These are phyloP conservation scores for Globisporangium uncinulatum DNA, from an alignment of 352 stramenopile species.

Conservation along the genomic window DNA sequence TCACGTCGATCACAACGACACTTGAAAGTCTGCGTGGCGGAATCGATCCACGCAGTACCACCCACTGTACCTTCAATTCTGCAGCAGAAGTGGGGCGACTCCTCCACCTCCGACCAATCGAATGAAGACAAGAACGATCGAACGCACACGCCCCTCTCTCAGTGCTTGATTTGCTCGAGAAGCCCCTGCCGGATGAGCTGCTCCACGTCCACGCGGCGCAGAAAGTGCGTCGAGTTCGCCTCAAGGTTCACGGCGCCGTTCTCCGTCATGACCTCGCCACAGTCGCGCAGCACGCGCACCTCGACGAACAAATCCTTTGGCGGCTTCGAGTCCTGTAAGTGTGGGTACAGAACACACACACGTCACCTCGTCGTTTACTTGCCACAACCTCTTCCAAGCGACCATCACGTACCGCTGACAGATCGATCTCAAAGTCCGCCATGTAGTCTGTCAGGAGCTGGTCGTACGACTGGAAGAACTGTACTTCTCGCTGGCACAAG, in stretches of 20 bases:
- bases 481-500: constrained; percentile 75
- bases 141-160: background rate
- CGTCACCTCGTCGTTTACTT: background rate
- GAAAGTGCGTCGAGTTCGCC: constrained; percentile 83
- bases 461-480: constrained; percentile 91
- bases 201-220: constrained; percentile 84
- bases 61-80: no score
- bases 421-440: constrained; percentile 80
- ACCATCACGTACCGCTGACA: constrained; percentile 49
- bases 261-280: constrained; percentile 90
- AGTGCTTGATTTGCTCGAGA: constrained; percentile 81
- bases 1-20: background rate
- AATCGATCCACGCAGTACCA: no score
- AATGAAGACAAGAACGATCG: no score
- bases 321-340: constrained; percentile 65
- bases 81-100: no score
- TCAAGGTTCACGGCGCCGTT: constrained; percentile 84
- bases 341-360: background rate
- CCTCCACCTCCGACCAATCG: no score
- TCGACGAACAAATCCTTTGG: constrained; percentile 90
- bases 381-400: background rate
- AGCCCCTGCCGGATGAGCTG: constrained; percentile 79
- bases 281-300: constrained; percentile 85
- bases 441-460: constrained; percentile 90
- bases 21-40: no score